These are phyloP conservation scores for Taphrina betulina DNA, from an alignment of 1,139 yeast genomes.

Conservation along the genomic window DNA sequence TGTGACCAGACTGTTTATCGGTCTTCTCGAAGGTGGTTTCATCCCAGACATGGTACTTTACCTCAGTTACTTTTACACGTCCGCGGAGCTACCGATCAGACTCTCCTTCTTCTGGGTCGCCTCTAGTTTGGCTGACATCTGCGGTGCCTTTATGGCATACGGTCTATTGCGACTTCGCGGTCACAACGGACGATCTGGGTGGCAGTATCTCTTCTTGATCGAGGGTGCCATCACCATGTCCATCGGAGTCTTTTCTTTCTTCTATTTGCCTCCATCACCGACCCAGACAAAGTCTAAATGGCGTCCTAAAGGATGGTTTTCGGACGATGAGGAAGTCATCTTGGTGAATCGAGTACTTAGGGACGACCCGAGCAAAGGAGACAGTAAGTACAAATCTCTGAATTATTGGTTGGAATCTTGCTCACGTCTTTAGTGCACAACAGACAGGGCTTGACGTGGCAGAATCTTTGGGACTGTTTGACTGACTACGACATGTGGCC, in stretches of 20 bases:
- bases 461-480: slow-evolving; percentile 48
- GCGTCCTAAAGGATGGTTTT: slow-evolving; percentile 61
- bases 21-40: slow-evolving; percentile 20
- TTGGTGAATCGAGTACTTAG: slow-evolving; percentile 60
- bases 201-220: slow-evolving; percentile 61
- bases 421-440: slow-evolving; percentile 52
- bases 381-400: slow-evolving; percentile 38
- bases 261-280: slow-evolving; percentile 58
- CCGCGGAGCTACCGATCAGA: slow-evolving; percentile 45
- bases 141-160: slow-evolving; percentile 49
- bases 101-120: slow-evolving; percentile 52
- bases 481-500: slow-evolving; percentile 61
- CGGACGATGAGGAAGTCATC: slow-evolving; percentile 58
- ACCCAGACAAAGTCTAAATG: slow-evolving; percentile 53
- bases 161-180: slow-evolving; percentile 51
- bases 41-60: slow-evolving; percentile 58
- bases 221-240: slow-evolving; percentile 56
- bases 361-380: slow-evolving; percentile 67
- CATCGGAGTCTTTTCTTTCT: slow-evolving; percentile 54
- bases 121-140: slow-evolving; percentile 41
- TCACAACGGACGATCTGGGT: slow-evolving; percentile 47
- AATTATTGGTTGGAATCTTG: neutral
- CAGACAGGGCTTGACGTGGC: slow-evolving; percentile 54
- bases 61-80: slow-evolving; percentile 45
- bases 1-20: slow-evolving; percentile 40